phyloP scores from a whole-genome alignment of 1,284 basidiomycete species.

The Malassezia pachydermatis region DNA sequence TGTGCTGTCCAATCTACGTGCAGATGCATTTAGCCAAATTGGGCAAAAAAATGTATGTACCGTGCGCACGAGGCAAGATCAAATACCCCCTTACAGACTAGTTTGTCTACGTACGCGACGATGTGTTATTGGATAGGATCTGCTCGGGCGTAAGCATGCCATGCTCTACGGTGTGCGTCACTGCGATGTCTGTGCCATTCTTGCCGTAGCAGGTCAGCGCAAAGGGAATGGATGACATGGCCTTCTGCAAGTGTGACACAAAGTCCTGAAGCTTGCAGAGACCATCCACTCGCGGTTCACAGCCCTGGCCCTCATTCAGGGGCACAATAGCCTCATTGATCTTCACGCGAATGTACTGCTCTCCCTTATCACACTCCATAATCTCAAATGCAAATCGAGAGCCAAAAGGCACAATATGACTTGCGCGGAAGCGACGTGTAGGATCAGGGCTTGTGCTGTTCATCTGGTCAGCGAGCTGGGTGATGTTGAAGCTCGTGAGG shows the following conservation, averaged over 20 bases:
- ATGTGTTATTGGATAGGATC: background rate
- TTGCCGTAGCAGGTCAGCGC: conserved; percentile 32
- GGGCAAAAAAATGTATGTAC: too few species aligned
- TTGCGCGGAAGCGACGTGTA: conserved; percentile 26
- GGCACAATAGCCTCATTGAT: conserved; percentile 59
- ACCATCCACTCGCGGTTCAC: conserved; percentile 58
- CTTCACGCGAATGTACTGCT: conserved; percentile 62
- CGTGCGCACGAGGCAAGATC: too few species aligned
- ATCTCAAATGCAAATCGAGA: conserved; percentile 31
- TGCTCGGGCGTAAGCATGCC: conserved; percentile 18
- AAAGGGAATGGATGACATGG: conserved; percentile 32
- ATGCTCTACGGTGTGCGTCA: conserved; percentile 27
- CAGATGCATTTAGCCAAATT: too few species aligned
- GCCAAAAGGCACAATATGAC: conserved; percentile 31
- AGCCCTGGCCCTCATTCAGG: conserved; percentile 63
- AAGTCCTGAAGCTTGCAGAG: conserved; percentile 70
- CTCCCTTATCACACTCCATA: conserved; percentile 38
- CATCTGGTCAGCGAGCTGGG: conserved; percentile 30
- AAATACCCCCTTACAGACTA: too few species aligned
- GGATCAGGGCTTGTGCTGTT: conserved; percentile 21
- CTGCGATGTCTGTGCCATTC: conserved; percentile 33
- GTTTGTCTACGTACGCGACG: too few species aligned
- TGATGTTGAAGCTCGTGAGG: conserved; percentile 39
- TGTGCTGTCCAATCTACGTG: too few species aligned
- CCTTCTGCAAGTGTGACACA: conserved; percentile 50